Conservation (phyloP, 1,284 basidiomycete species). For the Megacollybia platyphylla region DNA sequence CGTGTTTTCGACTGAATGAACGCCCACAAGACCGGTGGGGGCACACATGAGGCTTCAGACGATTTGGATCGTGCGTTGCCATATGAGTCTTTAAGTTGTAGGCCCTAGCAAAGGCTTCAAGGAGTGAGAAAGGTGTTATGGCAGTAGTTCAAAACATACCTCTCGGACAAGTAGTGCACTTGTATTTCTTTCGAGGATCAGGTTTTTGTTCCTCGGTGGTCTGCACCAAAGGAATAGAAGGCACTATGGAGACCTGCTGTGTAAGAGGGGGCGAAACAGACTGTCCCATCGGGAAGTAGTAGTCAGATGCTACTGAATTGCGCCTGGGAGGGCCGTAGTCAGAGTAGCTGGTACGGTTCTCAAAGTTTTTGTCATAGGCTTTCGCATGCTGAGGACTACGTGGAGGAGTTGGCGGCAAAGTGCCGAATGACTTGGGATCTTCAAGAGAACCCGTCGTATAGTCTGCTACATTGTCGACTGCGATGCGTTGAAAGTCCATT, state of each 20-base stretch:
- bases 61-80: slow-evolving; percentile 80
- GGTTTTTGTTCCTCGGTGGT: slow-evolving; percentile 29
- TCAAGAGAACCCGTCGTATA: slow-evolving; percentile 30
- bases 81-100: slow-evolving; percentile 88
- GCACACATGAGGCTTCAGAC: slow-evolving; percentile 76
- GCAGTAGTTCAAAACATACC: slow-evolving; percentile 25
- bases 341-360: slow-evolving; percentile 42
- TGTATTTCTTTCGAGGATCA: slow-evolving; percentile 67
- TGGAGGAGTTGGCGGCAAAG: slow-evolving; percentile 46
- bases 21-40: slow-evolving; percentile 71
- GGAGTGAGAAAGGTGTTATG: neutral
- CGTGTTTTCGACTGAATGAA: slow-evolving; percentile 84
- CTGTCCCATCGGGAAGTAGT: slow-evolving; percentile 28
- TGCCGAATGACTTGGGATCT: slow-evolving; percentile 41
- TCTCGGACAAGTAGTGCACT: slow-evolving; percentile 58
- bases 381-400: slow-evolving; percentile 36
- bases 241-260: slow-evolving; percentile 29
- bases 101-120: slow-evolving; percentile 72
- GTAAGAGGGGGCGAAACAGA: slow-evolving; percentile 46
- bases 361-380: slow-evolving; percentile 18
- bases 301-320: slow-evolving; percentile 40
- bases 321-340: slow-evolving; percentile 46
- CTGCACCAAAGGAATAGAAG: slow-evolving; percentile 28
- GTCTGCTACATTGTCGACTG: slow-evolving; percentile 40
- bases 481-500: slow-evolving; percentile 57